Base-by-base conservation (phyloP, 371 early-diverging fungal genomes). In the Zancudomyces culisetae region DNA sequence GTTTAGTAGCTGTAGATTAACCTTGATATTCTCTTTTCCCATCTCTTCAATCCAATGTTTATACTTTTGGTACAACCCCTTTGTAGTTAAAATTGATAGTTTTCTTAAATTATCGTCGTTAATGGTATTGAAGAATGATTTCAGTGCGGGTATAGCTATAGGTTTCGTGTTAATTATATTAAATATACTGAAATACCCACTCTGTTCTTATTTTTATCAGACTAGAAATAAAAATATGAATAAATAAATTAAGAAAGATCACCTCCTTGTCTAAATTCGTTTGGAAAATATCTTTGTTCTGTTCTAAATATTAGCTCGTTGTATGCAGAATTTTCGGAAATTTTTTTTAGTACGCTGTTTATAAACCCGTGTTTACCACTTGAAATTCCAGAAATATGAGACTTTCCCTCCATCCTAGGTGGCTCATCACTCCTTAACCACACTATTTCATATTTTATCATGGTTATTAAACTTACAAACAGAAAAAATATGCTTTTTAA, bases 241-340 rank as follows among this genome's bases (percentile, higher is more conserved):
- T 39, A 45, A 24, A 19, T 39, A 12, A 10, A 12, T 45, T 12
- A 12, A n/a, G 19, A 12, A 21, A 12, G 10, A 19, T 49, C 21
- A 49, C 49, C 19, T 49, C 49, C 49, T 22, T 49, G n/a, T 10
- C 10, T 10, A 42, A 49, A 49, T 49, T 49, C 49, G 6, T 8
- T 35, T n/a, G 49, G 49, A 26, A 49, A 49, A 19, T 49, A 49
- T 49, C 21, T n/a, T 10, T 6, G 6, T 6, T 43, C 43, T 43
- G 43, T 43, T 43, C 43, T 43, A 8, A 24, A 20, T 43, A 8
- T 43, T 10, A 43, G 19, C 20, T 43, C 43, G 19, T 43, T 43
- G 24, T 10, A 43, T 8, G 43, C 6, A 12, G 24, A 6, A 4
- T 43, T n/a, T 43, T 24, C 24, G 6, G 24, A 12, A 10, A 43